phyloP scores from a whole-genome alignment of 331 rosid species.

The Quercus lobata region DNA sequence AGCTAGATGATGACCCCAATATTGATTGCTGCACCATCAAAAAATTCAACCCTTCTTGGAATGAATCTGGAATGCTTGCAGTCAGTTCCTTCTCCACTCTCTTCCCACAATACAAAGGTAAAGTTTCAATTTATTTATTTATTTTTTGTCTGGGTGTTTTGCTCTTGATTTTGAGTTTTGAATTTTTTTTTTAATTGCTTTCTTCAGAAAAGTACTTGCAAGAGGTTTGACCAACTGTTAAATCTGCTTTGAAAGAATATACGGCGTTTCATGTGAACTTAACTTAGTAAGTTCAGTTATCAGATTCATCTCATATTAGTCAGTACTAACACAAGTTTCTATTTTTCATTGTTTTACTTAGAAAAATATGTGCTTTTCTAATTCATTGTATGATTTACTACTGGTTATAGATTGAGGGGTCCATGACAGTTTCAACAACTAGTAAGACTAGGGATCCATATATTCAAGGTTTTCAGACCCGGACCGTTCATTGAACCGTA shows the following conservation, averaged over 20 bases:
- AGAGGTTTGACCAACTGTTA: neutral
- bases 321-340: no score
- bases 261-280: no score
- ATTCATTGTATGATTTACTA: no score
- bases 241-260: no score
- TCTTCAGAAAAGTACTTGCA: slow-evolving; percentile 72
- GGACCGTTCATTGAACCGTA: no score
- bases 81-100: slow-evolving; percentile 84
- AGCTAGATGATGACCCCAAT: slow-evolving; percentile 92
- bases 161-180: no score
- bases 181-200: neutral
- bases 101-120: slow-evolving; percentile 77
- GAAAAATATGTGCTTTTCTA: no score
- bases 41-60: slow-evolving; percentile 88
- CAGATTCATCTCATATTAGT: neutral
- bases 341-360: no score
- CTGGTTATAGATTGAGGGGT: slow-evolving; percentile 56
- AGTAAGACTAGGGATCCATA: no score
- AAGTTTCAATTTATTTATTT: neutral
- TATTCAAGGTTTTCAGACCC: no score
- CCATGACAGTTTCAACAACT: no score
- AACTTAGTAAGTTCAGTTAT: no score
- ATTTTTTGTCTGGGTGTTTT: neutral
- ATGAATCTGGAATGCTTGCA: slow-evolving; percentile 81
- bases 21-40: slow-evolving; percentile 77